Evolutionary conservation across 768 basidiomycete species (phyloP).

Genomic region (Phaeolepiota aurea): DNA sequence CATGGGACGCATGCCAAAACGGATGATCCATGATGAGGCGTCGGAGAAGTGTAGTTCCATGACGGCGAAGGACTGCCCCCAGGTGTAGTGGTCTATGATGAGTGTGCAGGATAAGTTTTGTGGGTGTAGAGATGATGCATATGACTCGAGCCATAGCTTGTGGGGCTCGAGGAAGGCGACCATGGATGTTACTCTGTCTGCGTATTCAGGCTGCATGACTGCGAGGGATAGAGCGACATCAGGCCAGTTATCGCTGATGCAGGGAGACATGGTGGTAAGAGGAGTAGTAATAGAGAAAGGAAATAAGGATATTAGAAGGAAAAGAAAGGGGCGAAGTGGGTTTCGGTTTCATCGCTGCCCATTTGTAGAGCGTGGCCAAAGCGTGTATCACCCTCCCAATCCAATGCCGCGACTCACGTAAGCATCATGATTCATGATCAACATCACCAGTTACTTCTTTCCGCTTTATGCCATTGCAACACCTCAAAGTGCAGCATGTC

Average conservation of each 20-base stretch:
- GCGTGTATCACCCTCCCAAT: not conserved
- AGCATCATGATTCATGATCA: not conserved
- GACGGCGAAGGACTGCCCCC: conserved; percentile 33
- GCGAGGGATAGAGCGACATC: conserved; percentile 24
- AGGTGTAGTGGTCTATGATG: conserved; percentile 25
- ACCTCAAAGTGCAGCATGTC: not conserved
- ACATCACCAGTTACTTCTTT: not conserved
- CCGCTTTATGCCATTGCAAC: not conserved
- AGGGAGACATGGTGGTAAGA: conserved; percentile 14
- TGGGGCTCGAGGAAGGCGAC: conserved; percentile 24
- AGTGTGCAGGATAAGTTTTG: conserved; percentile 18
- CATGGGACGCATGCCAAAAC: conserved; percentile 31
- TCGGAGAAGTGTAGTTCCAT: conserved; percentile 26
- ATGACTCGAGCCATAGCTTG: conserved; percentile 20
- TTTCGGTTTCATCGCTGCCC: not conserved
- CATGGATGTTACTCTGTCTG: conserved; percentile 25
- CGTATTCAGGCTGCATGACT: conserved; percentile 24
- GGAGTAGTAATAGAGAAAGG: not conserved
- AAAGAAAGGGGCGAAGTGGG: not conserved
- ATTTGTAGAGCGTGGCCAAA: not conserved
- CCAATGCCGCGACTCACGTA: not conserved
- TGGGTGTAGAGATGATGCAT: conserved; percentile 26
- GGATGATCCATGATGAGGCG: conserved; percentile 28
- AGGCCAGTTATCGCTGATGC: conserved; percentile 32
- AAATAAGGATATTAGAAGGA: not conserved